Evolutionary conservation across 306 rosid genomes (phyloP), one percentile per base, ranked within the genome.

Genomic region (Sindora glabra): DNA sequence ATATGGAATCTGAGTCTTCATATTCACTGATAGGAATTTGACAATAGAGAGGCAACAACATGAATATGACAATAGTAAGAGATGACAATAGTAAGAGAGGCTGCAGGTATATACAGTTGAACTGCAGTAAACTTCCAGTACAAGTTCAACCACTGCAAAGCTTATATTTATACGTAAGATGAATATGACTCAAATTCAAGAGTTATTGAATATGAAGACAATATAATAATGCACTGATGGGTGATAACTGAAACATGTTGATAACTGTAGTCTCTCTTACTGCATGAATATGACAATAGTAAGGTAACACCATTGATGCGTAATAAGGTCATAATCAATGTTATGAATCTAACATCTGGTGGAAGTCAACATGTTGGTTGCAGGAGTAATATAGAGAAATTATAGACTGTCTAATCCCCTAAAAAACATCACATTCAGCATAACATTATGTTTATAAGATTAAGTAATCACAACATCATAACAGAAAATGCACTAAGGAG

Each of bases 391-490:
- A 49, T 49, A 26, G 7, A 6, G 24, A 14, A 32, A 40, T 57
- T 42, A 48, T 38, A 18, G 32, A 37, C 57, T 21, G 2, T 36
- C 21, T 38, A 68, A 59, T 30, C 54, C 55, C 19, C 38, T 9
- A 27, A 60, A 23, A 54, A 30, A 32, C 55, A 6, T 17, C 21
- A 34, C 52, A 2, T 4, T 62, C 16, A 3, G 7, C 24, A 12
- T 44, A 44, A 33, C 18, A 34, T 16, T 29, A 9, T 29, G 34
- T 29, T 40, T 64, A 51, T n/a, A 34, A 5, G 19, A 15, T 39
- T 11, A 18, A 57, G 58, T 57, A 33, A 56, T 64, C 64, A 60
- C 60, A 56, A 64, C 48, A 33, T 32, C 26, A 45, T 16, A 34
- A 60, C 1, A 44, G 63, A 52, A 50, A 33, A 21, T 46, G 14